phyloP scores from a whole-genome alignment of 163 green algal species.

The Volvox carteri region DNA sequence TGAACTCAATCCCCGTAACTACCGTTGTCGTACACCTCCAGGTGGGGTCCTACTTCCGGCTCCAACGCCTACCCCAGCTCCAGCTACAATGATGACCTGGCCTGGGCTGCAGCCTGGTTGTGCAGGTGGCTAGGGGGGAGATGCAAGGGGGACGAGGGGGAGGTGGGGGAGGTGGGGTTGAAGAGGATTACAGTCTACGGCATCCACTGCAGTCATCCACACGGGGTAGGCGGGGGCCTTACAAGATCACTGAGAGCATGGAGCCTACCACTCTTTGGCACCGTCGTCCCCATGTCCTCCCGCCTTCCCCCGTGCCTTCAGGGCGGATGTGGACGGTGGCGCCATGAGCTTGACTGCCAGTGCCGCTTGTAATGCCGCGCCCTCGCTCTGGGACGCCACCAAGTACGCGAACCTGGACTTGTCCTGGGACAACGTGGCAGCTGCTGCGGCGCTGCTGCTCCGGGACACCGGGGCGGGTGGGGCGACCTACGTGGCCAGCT shows the following conservation, averaged over 20 bases:
- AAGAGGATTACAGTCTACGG: too few species aligned
- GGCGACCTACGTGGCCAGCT: slow-evolving; percentile 8
- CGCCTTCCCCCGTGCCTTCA: neutral
- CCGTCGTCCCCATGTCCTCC: neutral
- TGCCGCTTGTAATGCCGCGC: neutral
- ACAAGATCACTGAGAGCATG: too few species aligned
- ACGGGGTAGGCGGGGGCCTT: neutral
- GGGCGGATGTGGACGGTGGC: slow-evolving; percentile 35
- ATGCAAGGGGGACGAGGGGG: neutral
- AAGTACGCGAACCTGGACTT: slow-evolving; percentile 24
- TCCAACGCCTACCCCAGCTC: slow-evolving; percentile 18
- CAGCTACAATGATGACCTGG: slow-evolving; percentile 41
- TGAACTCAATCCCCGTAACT: too few species aligned
- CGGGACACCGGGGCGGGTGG: slow-evolving; percentile 25
- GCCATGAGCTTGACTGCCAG: neutral
- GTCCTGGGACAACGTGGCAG: slow-evolving; percentile 21
- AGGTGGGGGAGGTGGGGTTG: neutral
- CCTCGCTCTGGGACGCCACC: slow-evolving; percentile 11
- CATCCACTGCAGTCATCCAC: too few species aligned
- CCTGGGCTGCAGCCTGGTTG: slow-evolving; percentile 47
- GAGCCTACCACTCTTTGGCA: neutral
- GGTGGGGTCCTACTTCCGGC: neutral
- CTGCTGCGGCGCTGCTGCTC: slow-evolving; percentile 26
- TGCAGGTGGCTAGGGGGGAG: slow-evolving; percentile 18
- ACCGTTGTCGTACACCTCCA: too few species aligned